Conservation (phyloP, 2,329 filamentous ascomycete species). For the Alternaria infectoria region DNA sequence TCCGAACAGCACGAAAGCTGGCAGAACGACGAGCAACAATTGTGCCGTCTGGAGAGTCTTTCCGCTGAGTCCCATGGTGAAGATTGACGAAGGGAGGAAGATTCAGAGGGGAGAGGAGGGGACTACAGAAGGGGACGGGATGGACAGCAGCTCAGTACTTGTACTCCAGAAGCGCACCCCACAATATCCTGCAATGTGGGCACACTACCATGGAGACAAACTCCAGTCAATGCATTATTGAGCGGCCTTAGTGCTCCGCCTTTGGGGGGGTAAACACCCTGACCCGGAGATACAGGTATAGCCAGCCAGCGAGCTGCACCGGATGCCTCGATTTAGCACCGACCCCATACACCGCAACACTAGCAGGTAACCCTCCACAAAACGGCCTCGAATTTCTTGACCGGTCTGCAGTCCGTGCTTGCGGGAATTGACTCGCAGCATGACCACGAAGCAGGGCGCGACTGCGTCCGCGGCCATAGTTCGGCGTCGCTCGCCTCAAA, state of each 20-base stretch:
- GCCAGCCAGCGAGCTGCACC: neutral
- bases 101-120: constrained; percentile 3
- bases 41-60: constrained; percentile 39
- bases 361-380: constrained; percentile 6
- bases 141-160: constrained; percentile 19
- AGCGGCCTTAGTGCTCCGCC: constrained; percentile 8
- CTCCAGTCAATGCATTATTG: constrained; percentile 8
- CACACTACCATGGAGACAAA: neutral
- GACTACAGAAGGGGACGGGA: constrained; percentile 9
- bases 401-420: constrained; percentile 20
- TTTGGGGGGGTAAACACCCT: constrained; percentile 14
- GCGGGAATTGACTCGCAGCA: constrained; percentile 10
- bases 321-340: neutral
- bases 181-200: constrained; percentile 28
- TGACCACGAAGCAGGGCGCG: constrained; percentile 2
- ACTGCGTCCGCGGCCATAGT: constrained; percentile 12
- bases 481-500: constrained; percentile 10
- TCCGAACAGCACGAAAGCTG: constrained; percentile 57
- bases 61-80: constrained; percentile 27
- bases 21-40: constrained; percentile 48
- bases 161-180: constrained; percentile 23
- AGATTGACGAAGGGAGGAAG: neutral
- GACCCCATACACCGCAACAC: constrained; percentile 4
- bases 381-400: constrained; percentile 4
- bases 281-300: constrained; percentile 1